Conservation (phyloP, 2,329 filamentous ascomycete genomes). For the Fusarium graminum region DNA sequence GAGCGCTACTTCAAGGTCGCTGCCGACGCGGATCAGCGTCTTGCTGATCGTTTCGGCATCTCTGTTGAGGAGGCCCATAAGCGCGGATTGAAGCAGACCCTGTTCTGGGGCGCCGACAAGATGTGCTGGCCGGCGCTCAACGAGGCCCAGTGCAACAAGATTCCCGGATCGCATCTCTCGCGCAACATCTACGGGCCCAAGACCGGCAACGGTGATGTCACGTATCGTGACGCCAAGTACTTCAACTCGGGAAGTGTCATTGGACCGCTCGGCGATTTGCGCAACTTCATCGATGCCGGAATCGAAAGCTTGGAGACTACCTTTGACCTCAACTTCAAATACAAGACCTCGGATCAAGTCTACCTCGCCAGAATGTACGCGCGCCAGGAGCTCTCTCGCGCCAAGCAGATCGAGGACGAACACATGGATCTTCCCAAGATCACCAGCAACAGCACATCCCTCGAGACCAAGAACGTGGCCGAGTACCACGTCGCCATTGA, state of each 20-base stretch:
- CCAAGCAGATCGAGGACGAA: slow-evolving; percentile 46
- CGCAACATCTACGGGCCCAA: slow-evolving; percentile 54
- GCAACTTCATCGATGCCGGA: slow-evolving; percentile 46
- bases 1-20: slow-evolving; percentile 70
- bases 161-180: slow-evolving; percentile 54
- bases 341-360: slow-evolving; percentile 49
- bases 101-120: slow-evolving; percentile 62
- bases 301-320: slow-evolving; percentile 52
- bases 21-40: slow-evolving; percentile 64
- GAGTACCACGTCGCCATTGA: slow-evolving; percentile 38
- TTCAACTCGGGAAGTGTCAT: slow-evolving; percentile 63
- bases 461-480: slow-evolving; percentile 35
- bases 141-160: slow-evolving; percentile 57
- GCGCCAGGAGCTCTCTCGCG: slow-evolving; percentile 58
- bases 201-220: slow-evolving; percentile 51
- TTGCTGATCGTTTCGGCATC: slow-evolving; percentile 64
- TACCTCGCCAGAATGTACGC: slow-evolving; percentile 60
- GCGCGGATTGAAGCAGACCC: slow-evolving; percentile 54
- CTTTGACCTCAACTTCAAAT: slow-evolving; percentile 51
- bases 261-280: slow-evolving; percentile 54
- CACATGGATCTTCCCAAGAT: neutral
- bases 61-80: slow-evolving; percentile 49
- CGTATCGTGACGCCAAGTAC: slow-evolving; percentile 55
- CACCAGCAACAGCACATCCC: slow-evolving; percentile 1
- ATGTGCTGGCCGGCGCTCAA: slow-evolving; percentile 42